Base-by-base conservation (phyloP, 352 stramenopile species). In the Phytophthora aleatoria region DNA sequence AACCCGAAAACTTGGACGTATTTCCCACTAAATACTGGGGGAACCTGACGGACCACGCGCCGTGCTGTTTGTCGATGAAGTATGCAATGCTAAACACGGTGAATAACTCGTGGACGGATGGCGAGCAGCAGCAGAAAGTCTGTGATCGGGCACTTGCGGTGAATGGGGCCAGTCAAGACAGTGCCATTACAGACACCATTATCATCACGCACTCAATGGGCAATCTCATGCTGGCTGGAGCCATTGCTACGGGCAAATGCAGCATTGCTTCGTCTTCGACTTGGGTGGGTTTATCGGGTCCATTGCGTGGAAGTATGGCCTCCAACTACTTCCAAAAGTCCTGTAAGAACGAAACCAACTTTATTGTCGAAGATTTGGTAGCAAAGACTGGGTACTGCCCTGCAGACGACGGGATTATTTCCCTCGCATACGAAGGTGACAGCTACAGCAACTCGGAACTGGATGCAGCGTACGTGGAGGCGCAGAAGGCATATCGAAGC, bases 171-270 rank as follows among this genome's bases (percentile, higher is more conserved):
- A 73, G 57, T 45, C 41, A 64, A 35, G 48, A 24, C 11, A 57
- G 35, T 6, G 53, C 50, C 1, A 71, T 81, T 36, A 53, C 55
- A 33, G 59, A 83, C 44, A 71, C 72, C 2, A 80, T 82, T 35
- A 50, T 86, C 13, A 54, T 86, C 26, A 67, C 66, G 4, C 74
- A 83, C 35, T 86, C 77, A 12, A 80, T 82, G 69, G 72, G 74
- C 24, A 70, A 64, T 30, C 59, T 83, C 16, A 56, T 77, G 48
- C 36, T 79, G 16, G 71, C 59, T 28, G 64, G 71, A 10, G 71
- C 71, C 5, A 66, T 76, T 13, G 71, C 68, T 49, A 61, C 50
- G 3, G 57, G 52, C 0, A 65, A 59, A 8, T 76, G 71, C 30
- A 57, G 36, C 13, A 51, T 79, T 26, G 71, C 48, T 36, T 30